Base-by-base conservation (phyloP, 345 rosid genomes). In the Arabis hirsuta region DNA sequence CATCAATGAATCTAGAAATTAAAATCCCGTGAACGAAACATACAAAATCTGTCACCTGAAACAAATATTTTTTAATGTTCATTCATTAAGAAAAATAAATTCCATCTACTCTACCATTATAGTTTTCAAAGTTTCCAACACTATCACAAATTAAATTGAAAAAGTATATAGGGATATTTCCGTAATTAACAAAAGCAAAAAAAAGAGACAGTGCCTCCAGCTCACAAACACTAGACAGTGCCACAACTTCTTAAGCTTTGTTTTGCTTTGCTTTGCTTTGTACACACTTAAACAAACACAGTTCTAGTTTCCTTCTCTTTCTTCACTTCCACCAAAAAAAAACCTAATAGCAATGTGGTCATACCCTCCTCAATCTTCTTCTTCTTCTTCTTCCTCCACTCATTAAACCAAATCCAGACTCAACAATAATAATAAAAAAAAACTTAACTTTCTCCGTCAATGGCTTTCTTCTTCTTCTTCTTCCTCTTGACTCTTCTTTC, bases 401-500 rank as follows among this genome's bases (percentile, higher is more conserved):
- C 74, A 65, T 47, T 73, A 61, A 36, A 61, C 31, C 73, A 13
- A 44, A 47, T 44, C 72, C 8, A 38, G 8, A 69, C 16, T 12
- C 68, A 31, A 27, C 43, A 44, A 36, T 2, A 9, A 7, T 12
- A 10, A 7, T 29, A 29, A 13, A 10, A 51, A 66, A 43, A 20
- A 7, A 5, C 41, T 3, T 29, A 38, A 20, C 11, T 47, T 34
- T 59, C 66, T 46, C 65, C 46, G 24, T 73, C 65, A 26, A 82
- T 82, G 85, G 77, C 67, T 54, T 41, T 63, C 54, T 72, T 77
- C 57, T 31, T 43, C 66, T 53, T 67, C 53, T 1, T 78, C 67
- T 54, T 82, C 55, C 51, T 80, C 59, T 63, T 69, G 0, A 34
- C 72, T 52, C 22, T 64, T 0, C 31, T 73, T 7, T 72, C 79